Evolutionary conservation across 345 rosid genomes (phyloP).

Genomic region (Salix arbutifolia): DNA sequence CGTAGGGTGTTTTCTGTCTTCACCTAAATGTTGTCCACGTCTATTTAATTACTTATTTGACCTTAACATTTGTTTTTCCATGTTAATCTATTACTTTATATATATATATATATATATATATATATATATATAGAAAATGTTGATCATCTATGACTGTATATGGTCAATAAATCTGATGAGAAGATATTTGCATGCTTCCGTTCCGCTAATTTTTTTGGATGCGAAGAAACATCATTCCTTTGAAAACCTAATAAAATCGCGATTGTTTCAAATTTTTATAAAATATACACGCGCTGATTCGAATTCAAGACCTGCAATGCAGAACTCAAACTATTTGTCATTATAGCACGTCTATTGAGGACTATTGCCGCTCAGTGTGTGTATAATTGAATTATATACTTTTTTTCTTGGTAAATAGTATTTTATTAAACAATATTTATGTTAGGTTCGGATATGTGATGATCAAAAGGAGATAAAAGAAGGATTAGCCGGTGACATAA

Average conservation of each 20-base stretch:
- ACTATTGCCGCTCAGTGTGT: too few relatives aligned
- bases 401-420: not conserved
- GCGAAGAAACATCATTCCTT: accelerated
- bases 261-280: accelerated
- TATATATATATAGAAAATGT: not conserved
- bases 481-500: too few relatives aligned
- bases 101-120: too few relatives aligned
- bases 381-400: not conserved
- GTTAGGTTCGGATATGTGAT: not conserved
- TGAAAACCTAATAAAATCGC: accelerated
- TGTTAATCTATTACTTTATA: not conserved
- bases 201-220: not conserved
- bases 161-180: not conserved
- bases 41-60: not conserved
- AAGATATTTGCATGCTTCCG: not conserved
- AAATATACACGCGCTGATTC: accelerated
- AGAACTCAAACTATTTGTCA: too few relatives aligned
- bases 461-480: not conserved
- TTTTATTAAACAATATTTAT: not conserved
- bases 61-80: not conserved
- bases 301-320: too few relatives aligned
- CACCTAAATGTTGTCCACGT: not conserved
- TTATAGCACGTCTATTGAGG: accelerated
- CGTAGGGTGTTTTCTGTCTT: not conserved
- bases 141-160: not conserved